Evolutionary conservation across 352 stramenopile genomes (phyloP).

Genomic region (Globisporangium cylindrosporum): DNA sequence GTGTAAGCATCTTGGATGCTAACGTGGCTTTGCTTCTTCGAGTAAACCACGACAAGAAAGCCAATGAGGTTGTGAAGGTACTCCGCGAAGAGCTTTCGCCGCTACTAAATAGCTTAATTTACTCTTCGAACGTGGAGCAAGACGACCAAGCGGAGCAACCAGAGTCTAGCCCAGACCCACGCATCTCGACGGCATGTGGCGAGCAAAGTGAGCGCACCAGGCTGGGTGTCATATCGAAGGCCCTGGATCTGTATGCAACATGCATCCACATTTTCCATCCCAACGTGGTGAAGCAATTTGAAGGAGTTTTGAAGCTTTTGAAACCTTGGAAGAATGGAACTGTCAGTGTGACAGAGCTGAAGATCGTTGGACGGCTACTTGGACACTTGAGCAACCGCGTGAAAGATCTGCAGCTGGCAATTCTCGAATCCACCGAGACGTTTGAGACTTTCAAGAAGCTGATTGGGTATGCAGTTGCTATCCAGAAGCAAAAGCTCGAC

Average conservation of each 20-base stretch:
- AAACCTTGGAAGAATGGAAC: conserved; percentile 30
- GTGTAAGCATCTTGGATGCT: conserved; percentile 40
- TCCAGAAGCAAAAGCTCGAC: conserved; percentile 31
- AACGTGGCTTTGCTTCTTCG: conserved; percentile 32
- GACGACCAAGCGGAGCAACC: not conserved
- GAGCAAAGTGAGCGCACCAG: conserved; percentile 16
- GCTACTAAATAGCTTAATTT: conserved; percentile 36
- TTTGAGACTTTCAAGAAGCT: conserved; percentile 33
- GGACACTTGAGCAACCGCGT: conserved; percentile 34
- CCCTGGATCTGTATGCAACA: conserved; percentile 49
- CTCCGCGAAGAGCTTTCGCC: conserved; percentile 23
- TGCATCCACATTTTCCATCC: conserved; percentile 50
- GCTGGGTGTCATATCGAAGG: conserved; percentile 28
- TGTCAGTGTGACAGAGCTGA: conserved; percentile 34
- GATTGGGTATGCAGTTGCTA: conserved; percentile 31
- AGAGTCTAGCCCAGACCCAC: not conserved
- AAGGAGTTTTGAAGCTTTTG: conserved; percentile 40
- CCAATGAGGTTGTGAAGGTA: conserved; percentile 20
- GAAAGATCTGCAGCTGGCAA: conserved; percentile 30
- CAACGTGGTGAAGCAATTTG: conserved; percentile 44
- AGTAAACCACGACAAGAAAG: conserved; percentile 7
- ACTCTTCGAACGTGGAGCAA: conserved; percentile 20
- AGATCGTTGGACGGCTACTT: conserved; percentile 43
- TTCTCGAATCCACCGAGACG: conserved; percentile 17
- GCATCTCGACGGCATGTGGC: not conserved